Evolutionary conservation across 768 basidiomycete genomes (phyloP), one percentile per base, ranked within the genome.

Genomic region (Agaricus bisporus): DNA sequence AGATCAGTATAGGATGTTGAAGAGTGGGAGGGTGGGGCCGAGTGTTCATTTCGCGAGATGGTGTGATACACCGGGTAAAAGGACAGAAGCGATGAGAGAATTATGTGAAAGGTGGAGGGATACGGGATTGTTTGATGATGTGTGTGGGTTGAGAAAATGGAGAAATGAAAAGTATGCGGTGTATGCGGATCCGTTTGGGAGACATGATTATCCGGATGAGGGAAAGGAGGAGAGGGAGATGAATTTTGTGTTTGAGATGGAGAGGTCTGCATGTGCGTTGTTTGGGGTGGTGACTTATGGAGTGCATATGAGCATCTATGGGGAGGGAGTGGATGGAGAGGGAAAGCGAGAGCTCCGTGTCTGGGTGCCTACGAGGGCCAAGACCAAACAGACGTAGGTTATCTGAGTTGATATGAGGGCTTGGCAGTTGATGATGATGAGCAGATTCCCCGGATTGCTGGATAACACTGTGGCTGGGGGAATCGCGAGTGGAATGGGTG

Each of bases 391-490:
- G 60, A 98, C 94, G 88, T 92, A 32, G 32, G 32, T 7, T 2
- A 61, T 58, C 85, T 76, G 18, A n/a, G n/a, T n/a, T 53, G 15
- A 10, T 15, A 41, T 46, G 4, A 53, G 39, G 18, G 20, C 1
- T 32, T 10, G 38, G 4, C 20, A 9, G 22, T 25, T 20, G 8
- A 17, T 35, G 22, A 5, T 50, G n/a, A 46, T 41, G 17, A 32
- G 37, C 58, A 88, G 88, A 29, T 97, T 84, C 79, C 92, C 94
- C 5, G 86, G 90, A 1, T 82, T 77, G 60, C 76, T 97, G 15
- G 95, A 98, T 63, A 98, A 98, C 66, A 85, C 81, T 35, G 89
- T 90, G 3, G 94, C 94, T 3, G 95, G 95, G 0, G 95, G 95
- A 2, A 94, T 95, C 29, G 83, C 92, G 0, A 82, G 85, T 17